Evolutionary conservation across 2,329 filamentous ascomycete genomes (phyloP), one percentile per base, ranked within the genome.

Genomic region (Nothopassalora personata): DNA sequence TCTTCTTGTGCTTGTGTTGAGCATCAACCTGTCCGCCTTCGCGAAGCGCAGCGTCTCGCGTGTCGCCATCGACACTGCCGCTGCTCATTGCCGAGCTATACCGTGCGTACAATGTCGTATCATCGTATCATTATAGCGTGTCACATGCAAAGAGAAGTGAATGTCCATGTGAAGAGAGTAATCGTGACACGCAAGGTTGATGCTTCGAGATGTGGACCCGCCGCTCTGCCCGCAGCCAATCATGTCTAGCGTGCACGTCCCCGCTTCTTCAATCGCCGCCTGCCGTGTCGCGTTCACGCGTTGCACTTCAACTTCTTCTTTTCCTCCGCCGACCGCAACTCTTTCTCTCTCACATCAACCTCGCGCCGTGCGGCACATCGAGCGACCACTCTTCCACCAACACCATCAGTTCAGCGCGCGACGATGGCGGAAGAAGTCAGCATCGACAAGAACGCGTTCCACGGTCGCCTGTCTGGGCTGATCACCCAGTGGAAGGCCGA

Each of bases 401-500:
- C 58, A 56, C 54, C 60, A 62, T 45, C 54, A 59, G 33, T 27
- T 27, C 56, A 50, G 47, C 47, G 59, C 54, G 56, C 60, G 72
- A 76, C 61, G 67, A 87, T 87, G 85, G 82, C 82, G 68, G 85
- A 87, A 72, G 90, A 95, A 77, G 96, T 99, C 79, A 90, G 90
- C 79, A 97, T 99, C 80, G 92, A 97, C 81, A 90, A 88, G 80
- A 87, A 88, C 76, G 81, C 86, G 74, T 99, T 99, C 80, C 92
- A 96, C 77, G 92, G 94, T 80, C 92, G 94, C 73, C 83, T 97
- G 67, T 87, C 87, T 67, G 87, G 88, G 72, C 88, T 99, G 71
- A 84, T 92, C 73, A 86, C 89, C 69, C 86, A 91, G 78, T 99
- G 95, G 94, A 97, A 96, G 81, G 86, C 89, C 70, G 93, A 97